Base-by-base conservation (phyloP, 2,329 filamentous ascomycete species). In the Fusarium annulatum region DNA sequence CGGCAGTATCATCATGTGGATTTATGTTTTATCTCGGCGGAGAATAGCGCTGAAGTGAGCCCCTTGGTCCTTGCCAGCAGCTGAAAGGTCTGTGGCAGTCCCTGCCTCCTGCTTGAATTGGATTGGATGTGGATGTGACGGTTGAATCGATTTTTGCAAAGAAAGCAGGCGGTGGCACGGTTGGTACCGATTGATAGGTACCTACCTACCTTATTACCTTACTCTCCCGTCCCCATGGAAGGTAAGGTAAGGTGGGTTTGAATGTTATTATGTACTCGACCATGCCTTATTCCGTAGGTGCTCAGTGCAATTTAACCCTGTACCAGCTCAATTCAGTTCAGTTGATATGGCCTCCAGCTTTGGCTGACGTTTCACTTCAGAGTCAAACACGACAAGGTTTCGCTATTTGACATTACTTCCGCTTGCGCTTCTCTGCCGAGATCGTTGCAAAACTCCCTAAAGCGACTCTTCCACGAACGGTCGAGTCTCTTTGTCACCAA, bases 391-490 rank as follows among this genome's bases (percentile, higher is more conserved):
- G 61, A 59, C 57, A 49, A 73, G 58, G 34, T 52, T 68, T 30
- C 42, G 46, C 45, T 67, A 49, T 41, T 53, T 69, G 48, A 60
- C 48, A 61, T 67, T 67, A 26, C 55, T 60, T 71, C 57, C 61
- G 52, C 56, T 66, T 66, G 62, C 63, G 64, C 62, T 71, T 48
- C 39, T 42, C 45, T 60, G 60, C 58, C 45, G 39, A 67, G 43
- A 63, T 66, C 65, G 46, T 56, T 67, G 61, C 63, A 56, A 60
- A 58, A 26, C 45, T 58, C 42, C 48, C 38, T 62, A 64, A 51
- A 67, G 55, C 69, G 66, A 69, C 70, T 74, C 62, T 71, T 71
- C 71, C 71, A 74, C 63, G 63, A 72, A 59, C 71, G 58, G 71
- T 61, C 51, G 58, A 68, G 58, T 64, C 46, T 52, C 62, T 64